phyloP scores from a whole-genome alignment of 495 filamentous ascomycete genomes.

The Penicillium arizonense region DNA sequence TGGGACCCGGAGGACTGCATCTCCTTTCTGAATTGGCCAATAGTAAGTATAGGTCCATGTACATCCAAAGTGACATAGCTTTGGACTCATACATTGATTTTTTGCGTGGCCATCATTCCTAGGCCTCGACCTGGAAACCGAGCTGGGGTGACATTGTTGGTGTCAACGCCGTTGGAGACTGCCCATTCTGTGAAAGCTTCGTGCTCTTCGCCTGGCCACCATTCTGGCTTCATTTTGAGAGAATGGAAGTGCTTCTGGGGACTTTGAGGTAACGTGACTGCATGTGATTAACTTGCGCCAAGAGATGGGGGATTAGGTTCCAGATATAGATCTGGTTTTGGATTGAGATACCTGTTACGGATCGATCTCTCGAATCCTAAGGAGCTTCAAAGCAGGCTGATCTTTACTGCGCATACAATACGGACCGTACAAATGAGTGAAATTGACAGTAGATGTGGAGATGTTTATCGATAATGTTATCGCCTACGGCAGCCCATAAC shows the following conservation, averaged over 20 bases:
- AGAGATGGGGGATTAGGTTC: not conserved
- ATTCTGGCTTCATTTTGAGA: conserved; percentile 30
- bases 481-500: conserved; percentile 22
- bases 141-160: conserved; percentile 58
- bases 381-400: too few relatives aligned
- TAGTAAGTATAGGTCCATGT: not conserved
- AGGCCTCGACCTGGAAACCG: conserved; percentile 66
- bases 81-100: conserved; percentile 53
- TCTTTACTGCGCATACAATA: too few relatives aligned
- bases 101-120: conserved; percentile 67
- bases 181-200: conserved; percentile 63
- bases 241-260: not conserved
- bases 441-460: not conserved
- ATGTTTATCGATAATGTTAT: conserved; percentile 30
- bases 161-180: conserved; percentile 51
- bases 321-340: not conserved
- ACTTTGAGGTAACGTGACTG: not conserved
- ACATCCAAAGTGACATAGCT: not conserved
- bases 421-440: too few relatives aligned
- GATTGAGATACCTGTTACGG: not conserved
- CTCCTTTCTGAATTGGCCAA: conserved; percentile 33
- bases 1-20: conserved; percentile 63
- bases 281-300: conserved; percentile 1
- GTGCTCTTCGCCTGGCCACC: conserved; percentile 44
- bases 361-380: too few relatives aligned